Conservation (phyloP, 192 early-diverging fungal genomes). For the Pecoramyces ruminantium region DNA sequence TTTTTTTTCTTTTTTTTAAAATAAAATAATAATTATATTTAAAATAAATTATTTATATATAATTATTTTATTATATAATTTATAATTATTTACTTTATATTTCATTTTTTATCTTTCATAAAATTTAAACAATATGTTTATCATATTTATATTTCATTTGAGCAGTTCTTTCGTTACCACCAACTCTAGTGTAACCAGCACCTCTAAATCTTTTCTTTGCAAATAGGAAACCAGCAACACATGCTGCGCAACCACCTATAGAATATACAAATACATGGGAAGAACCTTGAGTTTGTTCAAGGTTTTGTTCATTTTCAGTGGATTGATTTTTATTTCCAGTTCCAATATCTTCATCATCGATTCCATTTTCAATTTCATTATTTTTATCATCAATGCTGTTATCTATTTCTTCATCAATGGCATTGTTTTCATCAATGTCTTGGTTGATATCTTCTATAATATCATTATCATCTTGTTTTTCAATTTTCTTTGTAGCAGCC, state of each 20-base stretch:
- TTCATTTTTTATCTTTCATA: too few species aligned
- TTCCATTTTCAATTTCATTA: background rate
- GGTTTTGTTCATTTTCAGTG: too few species aligned
- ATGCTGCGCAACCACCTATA: background rate
- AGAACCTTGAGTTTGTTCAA: background rate
- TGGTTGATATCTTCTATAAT: background rate
- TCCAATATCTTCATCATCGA: background rate
- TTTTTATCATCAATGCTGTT: background rate
- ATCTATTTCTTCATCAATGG: background rate
- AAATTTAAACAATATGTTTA: background rate
- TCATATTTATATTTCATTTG: background rate
- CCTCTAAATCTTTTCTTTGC: background rate
- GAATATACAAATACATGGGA: background rate
- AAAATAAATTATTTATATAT: too few species aligned
- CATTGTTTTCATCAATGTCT: too few species aligned
- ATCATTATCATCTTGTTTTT: too few species aligned
- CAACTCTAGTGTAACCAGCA: background rate
- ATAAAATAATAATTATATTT: too few species aligned
- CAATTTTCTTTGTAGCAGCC: too few species aligned
- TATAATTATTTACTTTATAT: too few species aligned
- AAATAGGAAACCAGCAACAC: background rate
- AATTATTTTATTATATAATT: too few species aligned
- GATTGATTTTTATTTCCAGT: background rate
- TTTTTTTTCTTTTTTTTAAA: too few species aligned
- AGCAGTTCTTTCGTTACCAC: background rate